Evolutionary conservation across 2,329 filamentous ascomycete species (phyloP).

Genomic region (Colletotrichum musicola): DNA sequence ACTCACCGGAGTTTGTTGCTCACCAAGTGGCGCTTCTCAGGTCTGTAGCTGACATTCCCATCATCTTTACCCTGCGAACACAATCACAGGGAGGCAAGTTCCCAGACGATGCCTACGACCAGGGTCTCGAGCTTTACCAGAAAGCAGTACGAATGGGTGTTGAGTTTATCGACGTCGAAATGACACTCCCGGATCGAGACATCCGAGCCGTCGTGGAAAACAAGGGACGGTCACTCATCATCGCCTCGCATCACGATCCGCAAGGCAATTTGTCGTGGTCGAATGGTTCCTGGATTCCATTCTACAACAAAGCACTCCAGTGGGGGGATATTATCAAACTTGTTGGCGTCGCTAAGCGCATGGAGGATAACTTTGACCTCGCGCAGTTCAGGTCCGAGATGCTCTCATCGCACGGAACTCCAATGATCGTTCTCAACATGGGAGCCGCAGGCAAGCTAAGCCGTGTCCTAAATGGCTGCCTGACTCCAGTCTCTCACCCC

Average conservation of each 20-base stretch:
- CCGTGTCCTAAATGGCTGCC: conserved; percentile 89
- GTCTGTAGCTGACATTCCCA: conserved; percentile 77
- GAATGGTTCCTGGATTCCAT: conserved; percentile 91
- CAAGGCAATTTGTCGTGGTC: conserved; percentile 84
- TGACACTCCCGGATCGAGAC: conserved; percentile 84
- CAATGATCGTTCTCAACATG: conserved; percentile 97
- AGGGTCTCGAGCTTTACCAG: conserved; percentile 80
- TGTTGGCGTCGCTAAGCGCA: conserved; percentile 80
- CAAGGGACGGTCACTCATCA: conserved; percentile 83
- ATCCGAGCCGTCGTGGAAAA: conserved; percentile 75
- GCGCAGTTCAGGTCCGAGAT: conserved; percentile 85
- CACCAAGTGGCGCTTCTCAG: conserved; percentile 86
- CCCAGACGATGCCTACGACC: conserved; percentile 79
- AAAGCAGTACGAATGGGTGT: conserved; percentile 85
- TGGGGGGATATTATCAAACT: conserved; percentile 96
- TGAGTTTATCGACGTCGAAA: conserved; percentile 94
- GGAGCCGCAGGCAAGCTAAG: conserved; percentile 88
- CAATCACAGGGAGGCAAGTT: conserved; percentile 89
- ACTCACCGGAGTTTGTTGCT: conserved; percentile 80
- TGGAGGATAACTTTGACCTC: conserved; percentile 90
- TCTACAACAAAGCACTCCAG: conserved; percentile 90
- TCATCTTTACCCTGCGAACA: conserved; percentile 94
- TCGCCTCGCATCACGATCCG: conserved; percentile 96
- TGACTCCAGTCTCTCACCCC: conserved; percentile 94
- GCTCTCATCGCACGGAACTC: conserved; percentile 78